Conservation (phyloP, 139 green algal genomes). For the Parachlorella kessleri region DNA sequence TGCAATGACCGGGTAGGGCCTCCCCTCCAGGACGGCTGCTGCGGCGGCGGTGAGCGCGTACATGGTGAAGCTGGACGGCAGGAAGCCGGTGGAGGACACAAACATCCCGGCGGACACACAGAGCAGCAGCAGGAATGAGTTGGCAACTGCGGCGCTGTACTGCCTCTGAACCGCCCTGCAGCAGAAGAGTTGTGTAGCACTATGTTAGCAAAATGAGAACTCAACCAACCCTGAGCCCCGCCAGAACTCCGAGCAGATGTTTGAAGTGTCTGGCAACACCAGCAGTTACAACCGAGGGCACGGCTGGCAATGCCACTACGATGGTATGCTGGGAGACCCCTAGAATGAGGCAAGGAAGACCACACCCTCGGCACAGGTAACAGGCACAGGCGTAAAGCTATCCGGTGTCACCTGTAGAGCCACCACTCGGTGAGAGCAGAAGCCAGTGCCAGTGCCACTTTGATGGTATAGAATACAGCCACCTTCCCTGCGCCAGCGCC, state of each 20-base stretch:
- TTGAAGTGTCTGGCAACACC: too few species aligned
- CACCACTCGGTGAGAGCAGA: constrained; percentile 60
- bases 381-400: neutral
- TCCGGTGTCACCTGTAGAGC: constrained; percentile 48
- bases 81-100: constrained; percentile 62
- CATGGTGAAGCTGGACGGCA: constrained; percentile 86
- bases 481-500: constrained; percentile 48
- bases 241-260: too few species aligned
- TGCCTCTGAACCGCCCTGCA: constrained; percentile 31
- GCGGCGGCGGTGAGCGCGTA: constrained; percentile 62
- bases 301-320: too few species aligned
- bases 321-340: too few species aligned
- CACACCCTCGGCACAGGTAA: too few species aligned
- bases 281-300: neutral
- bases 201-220: too few species aligned
- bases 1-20: constrained; percentile 36
- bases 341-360: neutral
- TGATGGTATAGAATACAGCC: constrained; percentile 62
- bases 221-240: too few species aligned
- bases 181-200: neutral
- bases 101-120: constrained; percentile 59
- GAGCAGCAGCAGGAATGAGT: constrained; percentile 55
- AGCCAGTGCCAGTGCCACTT: constrained; percentile 44
- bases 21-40: constrained; percentile 48
- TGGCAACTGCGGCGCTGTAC: constrained; percentile 16